A percentile compares a stretch with the other conserved stretches of the same genome.
Conservation (phyloP, 306 rosid species). For the Hippophae gyantsensis region DNA sequence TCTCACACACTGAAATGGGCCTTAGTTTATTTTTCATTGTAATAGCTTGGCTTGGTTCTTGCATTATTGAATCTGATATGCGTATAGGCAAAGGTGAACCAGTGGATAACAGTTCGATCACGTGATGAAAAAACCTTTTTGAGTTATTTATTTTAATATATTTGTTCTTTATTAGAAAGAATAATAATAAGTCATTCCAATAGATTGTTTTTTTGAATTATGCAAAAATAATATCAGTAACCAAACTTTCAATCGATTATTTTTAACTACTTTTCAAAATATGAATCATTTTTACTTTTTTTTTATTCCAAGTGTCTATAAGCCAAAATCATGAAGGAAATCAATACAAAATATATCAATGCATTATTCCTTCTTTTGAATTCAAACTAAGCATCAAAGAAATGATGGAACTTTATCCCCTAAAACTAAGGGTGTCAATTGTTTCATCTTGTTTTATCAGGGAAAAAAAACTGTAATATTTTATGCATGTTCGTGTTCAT, state of each 20-base stretch:
- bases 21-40: too few relatives aligned
- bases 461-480: background rate
- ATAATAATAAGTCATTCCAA: too few relatives aligned
- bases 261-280: background rate
- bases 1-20: too few relatives aligned
- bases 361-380: slow-evolving; percentile 32
- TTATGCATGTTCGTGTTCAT: background rate
- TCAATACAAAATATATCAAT: slow-evolving; percentile 16
- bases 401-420: slow-evolving; percentile 18
- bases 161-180: too few relatives aligned
- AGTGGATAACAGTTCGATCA: too few relatives aligned
- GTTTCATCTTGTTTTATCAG: slow-evolving; percentile 14
- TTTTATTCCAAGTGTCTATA: background rate
- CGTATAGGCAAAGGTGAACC: too few relatives aligned
- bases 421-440: slow-evolving; percentile 18
- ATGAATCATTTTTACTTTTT: background rate
- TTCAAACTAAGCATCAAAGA: slow-evolving; percentile 21
- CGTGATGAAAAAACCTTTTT: too few relatives aligned
- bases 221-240: slow-evolving; percentile 1
- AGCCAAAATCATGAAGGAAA: slow-evolving; percentile 5
- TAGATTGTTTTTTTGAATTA: background rate
- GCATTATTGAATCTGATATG: too few relatives aligned
- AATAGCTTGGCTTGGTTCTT: too few relatives aligned
- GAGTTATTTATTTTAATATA: too few relatives aligned
- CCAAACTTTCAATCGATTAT: background rate